Evolutionary conservation across 495 filamentous ascomycete species (phyloP), one percentile per base, ranked within the genome.

Genomic region (Penicillium desertorum): DNA sequence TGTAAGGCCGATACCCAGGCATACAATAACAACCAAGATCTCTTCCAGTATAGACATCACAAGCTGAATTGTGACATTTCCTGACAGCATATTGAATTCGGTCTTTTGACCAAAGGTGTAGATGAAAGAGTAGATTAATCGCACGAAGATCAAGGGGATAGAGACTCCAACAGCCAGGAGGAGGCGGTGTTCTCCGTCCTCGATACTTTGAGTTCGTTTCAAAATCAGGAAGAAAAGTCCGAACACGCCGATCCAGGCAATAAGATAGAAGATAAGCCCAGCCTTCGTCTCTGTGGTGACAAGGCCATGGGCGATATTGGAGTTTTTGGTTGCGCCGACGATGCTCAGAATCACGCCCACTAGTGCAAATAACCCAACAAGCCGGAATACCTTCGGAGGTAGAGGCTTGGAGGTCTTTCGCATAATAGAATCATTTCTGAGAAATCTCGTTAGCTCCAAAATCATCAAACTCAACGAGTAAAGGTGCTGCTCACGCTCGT

Each of bases 111-210:
- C 55, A 56, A 70, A 75, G 34, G 57, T 60, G 22, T 34, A 56
- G n/a, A 74, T 22, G 27, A 56, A 37, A 5, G 63, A 62, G 55
- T 76, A 76, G 34, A 74, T 42, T 6, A 76, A 51, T 41, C 73
- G 62, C 19, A 75, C 57, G 23, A 72, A 57, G 19, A 76, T 53
- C 45, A 76, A 62, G 7, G 73, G 71, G 0, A 73, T 48, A 1
- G 67, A 61, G 27, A 70, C 11, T 6, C 43, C 59, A n/a, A 75
- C 64, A 4, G 67, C 73, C 9, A 67, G 39, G 5, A 73, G 49
- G 16, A 76, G 37, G 5, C 71, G 51, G 34, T 66, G 69, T 51
- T 75, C 73, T 34, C 62, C 61, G 2, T 56, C 45, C 32, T 61
- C 61, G 32, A 59, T 58, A 19, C 43, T 45, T 3, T 22, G n/a